A percentile compares a stretch with the other conserved stretches of the same genome.
These are phyloP conservation scores for Leccinum longicurvipes DNA, from an alignment of 768 basidiomycete species.

Conservation along the genomic window DNA sequence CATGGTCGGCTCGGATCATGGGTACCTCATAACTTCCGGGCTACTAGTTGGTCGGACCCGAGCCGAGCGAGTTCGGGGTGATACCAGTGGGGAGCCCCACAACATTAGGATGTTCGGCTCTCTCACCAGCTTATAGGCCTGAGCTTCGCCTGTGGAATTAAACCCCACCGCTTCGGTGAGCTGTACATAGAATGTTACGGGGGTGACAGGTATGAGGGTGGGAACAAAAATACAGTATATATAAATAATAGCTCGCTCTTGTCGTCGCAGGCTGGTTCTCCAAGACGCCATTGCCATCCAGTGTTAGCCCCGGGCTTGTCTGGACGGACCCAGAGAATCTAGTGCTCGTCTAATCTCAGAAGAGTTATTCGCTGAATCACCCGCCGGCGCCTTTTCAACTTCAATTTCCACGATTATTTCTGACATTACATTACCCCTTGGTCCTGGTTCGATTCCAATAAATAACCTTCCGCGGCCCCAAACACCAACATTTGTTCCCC, in stretches of 20 bases:
- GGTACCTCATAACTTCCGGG: too few species aligned
- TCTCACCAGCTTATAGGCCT: too few species aligned
- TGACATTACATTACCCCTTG: conserved; percentile 16
- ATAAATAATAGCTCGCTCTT: too few species aligned
- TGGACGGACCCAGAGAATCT: too few species aligned
- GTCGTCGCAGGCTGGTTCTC: too few species aligned
- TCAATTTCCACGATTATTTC: neutral
- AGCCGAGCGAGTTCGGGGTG: neutral
- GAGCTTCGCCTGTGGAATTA: neutral
- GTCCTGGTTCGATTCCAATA: conserved; percentile 8
- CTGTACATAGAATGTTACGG: too few species aligned
- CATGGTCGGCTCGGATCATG: neutral
- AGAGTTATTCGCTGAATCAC: neutral
- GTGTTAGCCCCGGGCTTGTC: neutral
- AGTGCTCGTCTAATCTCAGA: too few species aligned
- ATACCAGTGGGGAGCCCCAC: too few species aligned
- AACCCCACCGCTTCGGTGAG: neutral
- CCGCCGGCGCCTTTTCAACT: neutral
- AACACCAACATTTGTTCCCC: neutral
- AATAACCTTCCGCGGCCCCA: neutral
- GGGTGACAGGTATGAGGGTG: too few species aligned
- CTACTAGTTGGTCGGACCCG: too few species aligned
- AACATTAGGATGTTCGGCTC: neutral
- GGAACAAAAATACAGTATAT: too few species aligned
- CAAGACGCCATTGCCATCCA: too few species aligned